phyloP scores from a whole-genome alignment of 2,329 filamentous ascomycete genomes.

The Phaeophleospora eucalypticola region DNA sequence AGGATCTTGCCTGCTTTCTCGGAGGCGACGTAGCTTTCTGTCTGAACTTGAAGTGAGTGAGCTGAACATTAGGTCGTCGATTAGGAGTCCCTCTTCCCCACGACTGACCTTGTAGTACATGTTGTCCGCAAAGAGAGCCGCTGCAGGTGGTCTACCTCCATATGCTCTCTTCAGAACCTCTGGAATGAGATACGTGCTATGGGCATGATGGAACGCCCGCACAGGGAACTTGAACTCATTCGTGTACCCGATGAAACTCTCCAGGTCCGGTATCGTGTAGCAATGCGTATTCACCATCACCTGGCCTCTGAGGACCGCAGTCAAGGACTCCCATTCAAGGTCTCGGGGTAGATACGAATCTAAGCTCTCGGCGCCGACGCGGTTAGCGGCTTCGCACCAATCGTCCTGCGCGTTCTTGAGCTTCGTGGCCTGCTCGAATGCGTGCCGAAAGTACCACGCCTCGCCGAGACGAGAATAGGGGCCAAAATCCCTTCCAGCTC shows the following conservation, averaged over 20 bases:
- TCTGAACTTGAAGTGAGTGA: too few species aligned
- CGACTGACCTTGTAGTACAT: conserved; percentile 56
- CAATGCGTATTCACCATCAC: conserved; percentile 69
- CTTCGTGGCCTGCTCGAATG: conserved; percentile 59
- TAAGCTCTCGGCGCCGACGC: conserved; percentile 49
- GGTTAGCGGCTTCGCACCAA: conserved; percentile 59
- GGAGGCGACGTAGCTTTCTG: conserved; percentile 61
- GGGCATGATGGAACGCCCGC: conserved; percentile 66
- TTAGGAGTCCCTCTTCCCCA: neutral
- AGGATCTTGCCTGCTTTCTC: conserved; percentile 64
- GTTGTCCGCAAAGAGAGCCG: conserved; percentile 65
- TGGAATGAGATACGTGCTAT: conserved; percentile 62
- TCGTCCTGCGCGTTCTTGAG: conserved; percentile 61
- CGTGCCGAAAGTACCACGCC: conserved; percentile 64
- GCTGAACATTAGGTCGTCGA: too few species aligned
- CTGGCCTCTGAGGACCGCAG: conserved; percentile 61
- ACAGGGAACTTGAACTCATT: conserved; percentile 68
- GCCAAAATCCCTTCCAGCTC: conserved; percentile 47
- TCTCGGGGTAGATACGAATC: conserved; percentile 58
- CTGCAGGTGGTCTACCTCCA: conserved; percentile 41
- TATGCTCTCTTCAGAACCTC: conserved; percentile 49
- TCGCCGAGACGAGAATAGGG: conserved; percentile 63
- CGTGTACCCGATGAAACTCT: conserved; percentile 65
- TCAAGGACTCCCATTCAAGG: conserved; percentile 60
- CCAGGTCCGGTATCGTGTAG: conserved; percentile 64